Conservation (phyloP, 2,329 filamentous ascomycete genomes). For the Orbilia quercus region DNA sequence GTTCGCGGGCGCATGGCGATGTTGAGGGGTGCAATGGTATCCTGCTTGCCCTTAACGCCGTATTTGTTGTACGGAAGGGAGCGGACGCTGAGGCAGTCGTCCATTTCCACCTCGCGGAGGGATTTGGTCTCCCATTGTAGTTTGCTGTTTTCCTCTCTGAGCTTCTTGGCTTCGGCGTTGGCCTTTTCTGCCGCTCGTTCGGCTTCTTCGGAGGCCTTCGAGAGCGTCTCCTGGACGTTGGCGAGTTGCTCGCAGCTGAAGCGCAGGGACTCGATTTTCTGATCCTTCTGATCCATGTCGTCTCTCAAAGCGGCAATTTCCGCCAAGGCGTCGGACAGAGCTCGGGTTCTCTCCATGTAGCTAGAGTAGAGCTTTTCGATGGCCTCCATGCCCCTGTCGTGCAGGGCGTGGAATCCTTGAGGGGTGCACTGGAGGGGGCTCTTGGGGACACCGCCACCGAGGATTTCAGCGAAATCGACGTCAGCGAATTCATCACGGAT, state of each 20-base stretch:
- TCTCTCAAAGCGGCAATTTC: constrained; percentile 45
- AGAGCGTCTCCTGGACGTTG: constrained; percentile 46
- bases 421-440: constrained; percentile 49
- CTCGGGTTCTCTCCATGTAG: constrained; percentile 41
- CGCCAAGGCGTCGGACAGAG: constrained; percentile 34
- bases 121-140: constrained; percentile 43
- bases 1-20: constrained; percentile 20
- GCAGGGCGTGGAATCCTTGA: constrained; percentile 42
- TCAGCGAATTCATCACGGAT: constrained; percentile 47
- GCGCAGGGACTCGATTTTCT: constrained; percentile 43
- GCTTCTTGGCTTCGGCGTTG: constrained; percentile 47
- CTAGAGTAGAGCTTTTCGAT: constrained; percentile 40
- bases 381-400: constrained; percentile 34
- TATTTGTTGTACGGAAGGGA: constrained; percentile 33
- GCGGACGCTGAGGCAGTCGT: constrained; percentile 28
- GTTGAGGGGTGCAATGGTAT: constrained; percentile 4
- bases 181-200: constrained; percentile 37
- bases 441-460: constrained; percentile 31
- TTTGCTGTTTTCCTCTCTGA: constrained; percentile 35
- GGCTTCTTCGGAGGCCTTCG: constrained; percentile 49
- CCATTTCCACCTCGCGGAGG: constrained; percentile 37
- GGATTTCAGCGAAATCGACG: constrained; percentile 35
- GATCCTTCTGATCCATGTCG: constrained; percentile 48
- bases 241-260: constrained; percentile 51
- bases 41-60: constrained; percentile 23